phyloP scores from a whole-genome alignment of 768 basidiomycete species.

The Boletus sp. region DNA sequence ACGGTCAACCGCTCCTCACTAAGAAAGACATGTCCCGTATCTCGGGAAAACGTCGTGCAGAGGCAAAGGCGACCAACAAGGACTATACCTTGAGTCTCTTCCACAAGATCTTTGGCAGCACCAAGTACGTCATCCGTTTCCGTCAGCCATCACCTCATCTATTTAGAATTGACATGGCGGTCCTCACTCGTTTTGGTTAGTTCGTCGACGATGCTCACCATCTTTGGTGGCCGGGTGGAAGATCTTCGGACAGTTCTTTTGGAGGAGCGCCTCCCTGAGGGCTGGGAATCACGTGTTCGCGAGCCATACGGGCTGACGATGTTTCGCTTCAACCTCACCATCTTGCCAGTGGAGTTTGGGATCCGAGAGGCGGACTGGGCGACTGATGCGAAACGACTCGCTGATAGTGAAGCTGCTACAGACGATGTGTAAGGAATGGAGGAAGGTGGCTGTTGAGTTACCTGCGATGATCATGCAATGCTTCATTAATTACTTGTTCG shows the following conservation, averaged over 20 bases:
- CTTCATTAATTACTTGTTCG: not conserved
- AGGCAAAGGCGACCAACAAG: conserved; percentile 51
- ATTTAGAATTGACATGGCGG: not conserved
- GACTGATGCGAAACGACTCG: not conserved
- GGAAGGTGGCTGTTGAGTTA: not conserved
- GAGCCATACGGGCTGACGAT: conserved; percentile 60
- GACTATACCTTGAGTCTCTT: conserved; percentile 48
- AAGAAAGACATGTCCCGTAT: conserved; percentile 57
- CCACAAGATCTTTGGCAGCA: conserved; percentile 65
- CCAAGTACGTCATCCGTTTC: conserved; percentile 49
- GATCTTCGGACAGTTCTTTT: conserved; percentile 54
- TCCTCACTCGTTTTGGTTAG: conserved; percentile 30
- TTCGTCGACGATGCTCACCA: conserved; percentile 61
- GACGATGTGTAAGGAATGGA: not conserved
- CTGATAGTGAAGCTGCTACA: not conserved
- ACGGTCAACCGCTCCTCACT: conserved; percentile 48
- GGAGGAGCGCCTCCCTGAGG: conserved; percentile 68
- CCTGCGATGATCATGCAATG: not conserved
- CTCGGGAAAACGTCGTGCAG: conserved; percentile 57
- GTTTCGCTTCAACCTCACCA: conserved; percentile 44
- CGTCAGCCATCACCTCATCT: not conserved
- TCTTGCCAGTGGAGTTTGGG: conserved; percentile 24
- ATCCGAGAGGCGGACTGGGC: conserved; percentile 22
- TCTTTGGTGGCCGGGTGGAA: conserved; percentile 61
- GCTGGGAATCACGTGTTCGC: conserved; percentile 64